These are phyloP conservation scores for Erythrophleum ivorense DNA, from an alignment of 331 rosid species.

Conservation along the genomic window DNA sequence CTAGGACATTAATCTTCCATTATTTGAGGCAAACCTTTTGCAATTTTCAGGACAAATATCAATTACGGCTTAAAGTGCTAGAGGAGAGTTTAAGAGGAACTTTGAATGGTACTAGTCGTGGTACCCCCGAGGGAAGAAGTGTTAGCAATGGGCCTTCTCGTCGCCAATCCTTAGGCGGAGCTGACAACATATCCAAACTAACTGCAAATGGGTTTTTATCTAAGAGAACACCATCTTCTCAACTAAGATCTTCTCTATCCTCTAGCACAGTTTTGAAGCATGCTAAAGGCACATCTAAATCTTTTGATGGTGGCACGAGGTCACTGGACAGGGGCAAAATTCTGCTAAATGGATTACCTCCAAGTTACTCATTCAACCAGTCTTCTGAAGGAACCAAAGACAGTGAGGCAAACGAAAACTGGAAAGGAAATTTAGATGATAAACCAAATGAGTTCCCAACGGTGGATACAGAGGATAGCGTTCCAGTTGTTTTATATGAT, in stretches of 20 bases:
- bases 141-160: conserved; percentile 90
- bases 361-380: conserved; percentile 75
- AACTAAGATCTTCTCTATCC: conserved; percentile 78
- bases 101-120: conserved; percentile 66
- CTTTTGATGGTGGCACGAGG: conserved; percentile 98
- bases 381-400: conserved; percentile 81
- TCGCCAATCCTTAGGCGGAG: conserved; percentile 96
- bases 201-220: conserved; percentile 83
- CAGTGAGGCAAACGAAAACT: conserved; percentile 55
- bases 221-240: conserved; percentile 78
- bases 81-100: conserved; percentile 94
- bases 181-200: conserved; percentile 78
- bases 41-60: conserved; percentile 89
- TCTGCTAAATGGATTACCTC: conserved; percentile 71
- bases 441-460: conserved; percentile 74
- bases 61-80: conserved; percentile 90
- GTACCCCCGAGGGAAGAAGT: conserved; percentile 82
- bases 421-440: conserved; percentile 82
- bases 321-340: conserved; percentile 92
- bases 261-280: conserved; percentile 85
- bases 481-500: conserved; percentile 86
- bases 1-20: conserved; percentile 43
- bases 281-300: conserved; percentile 97
- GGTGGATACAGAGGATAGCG: conserved; percentile 71
- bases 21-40: conserved; percentile 45